phyloP scores from a whole-genome alignment of 768 basidiomycete species.

The Hypholoma sublateritium region DNA sequence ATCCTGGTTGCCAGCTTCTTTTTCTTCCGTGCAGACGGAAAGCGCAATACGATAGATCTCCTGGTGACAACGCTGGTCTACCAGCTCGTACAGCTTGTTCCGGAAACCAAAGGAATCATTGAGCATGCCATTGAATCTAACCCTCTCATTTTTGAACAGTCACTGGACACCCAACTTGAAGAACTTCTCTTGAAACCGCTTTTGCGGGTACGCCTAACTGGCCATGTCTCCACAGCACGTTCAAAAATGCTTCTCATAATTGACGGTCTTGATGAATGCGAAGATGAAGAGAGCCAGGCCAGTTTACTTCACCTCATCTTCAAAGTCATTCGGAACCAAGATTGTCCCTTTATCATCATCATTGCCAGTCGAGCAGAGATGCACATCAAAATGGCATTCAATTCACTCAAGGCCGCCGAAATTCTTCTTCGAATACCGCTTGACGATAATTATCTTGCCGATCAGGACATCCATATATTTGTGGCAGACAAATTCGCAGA shows the following conservation, averaged over 20 bases:
- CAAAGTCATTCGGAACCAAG: too few relatives aligned
- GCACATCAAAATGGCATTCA: neutral
- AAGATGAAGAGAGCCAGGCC: neutral
- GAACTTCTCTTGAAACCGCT: neutral
- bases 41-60: neutral
- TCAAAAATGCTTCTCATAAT: neutral
- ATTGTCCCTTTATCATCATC: neutral
- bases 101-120: neutral
- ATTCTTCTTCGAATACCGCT: neutral
- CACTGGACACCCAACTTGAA: neutral
- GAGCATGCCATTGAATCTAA: neutral
- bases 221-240: too few relatives aligned
- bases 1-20: conserved; percentile 8
- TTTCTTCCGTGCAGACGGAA: conserved; percentile 1
- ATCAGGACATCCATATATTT: neutral
- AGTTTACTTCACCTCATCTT: neutral
- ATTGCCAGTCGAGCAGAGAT: neutral
- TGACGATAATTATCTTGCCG: neutral
- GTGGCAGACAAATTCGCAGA: neutral
- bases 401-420: neutral
- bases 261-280: neutral
- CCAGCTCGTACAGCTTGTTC: neutral
- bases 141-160: neutral
- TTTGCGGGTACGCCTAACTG: neutral
- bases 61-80: conserved; percentile 3